Conservation (phyloP, 2,329 filamentous ascomycete genomes). For the Verticillium longisporum region DNA sequence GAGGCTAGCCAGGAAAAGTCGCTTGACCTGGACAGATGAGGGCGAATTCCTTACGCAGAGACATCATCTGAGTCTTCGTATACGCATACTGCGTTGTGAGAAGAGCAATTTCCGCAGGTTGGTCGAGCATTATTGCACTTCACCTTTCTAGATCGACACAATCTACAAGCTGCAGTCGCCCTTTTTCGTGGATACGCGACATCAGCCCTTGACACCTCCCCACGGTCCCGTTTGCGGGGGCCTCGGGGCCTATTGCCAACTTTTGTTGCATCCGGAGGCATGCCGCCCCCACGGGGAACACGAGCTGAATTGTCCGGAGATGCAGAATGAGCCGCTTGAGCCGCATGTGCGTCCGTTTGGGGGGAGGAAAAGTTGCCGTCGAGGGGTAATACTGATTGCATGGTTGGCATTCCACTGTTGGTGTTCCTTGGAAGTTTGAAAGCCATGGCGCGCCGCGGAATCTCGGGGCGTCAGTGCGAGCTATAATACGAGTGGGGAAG, state of each 20-base stretch:
- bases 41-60: background rate
- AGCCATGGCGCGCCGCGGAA: background rate
- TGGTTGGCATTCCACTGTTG: background rate
- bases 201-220: background rate
- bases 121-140: constrained; percentile 1
- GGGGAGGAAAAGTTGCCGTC: background rate
- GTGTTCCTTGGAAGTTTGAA: background rate
- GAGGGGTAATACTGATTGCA: background rate
- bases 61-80: constrained; percentile 1
- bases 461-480: background rate
- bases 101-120: background rate
- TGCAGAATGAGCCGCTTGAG: background rate
- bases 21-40: background rate
- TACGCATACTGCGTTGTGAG: background rate
- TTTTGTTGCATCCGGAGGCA: background rate
- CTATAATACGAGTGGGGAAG: background rate
- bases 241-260: background rate
- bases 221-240: background rate
- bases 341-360: background rate
- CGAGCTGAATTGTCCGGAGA: background rate
- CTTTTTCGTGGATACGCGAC: background rate
- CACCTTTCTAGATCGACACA: constrained; percentile 1
- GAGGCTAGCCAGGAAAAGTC: no score
- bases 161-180: background rate
- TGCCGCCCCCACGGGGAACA: background rate